Conservation (phyloP, 768 basidiomycete genomes). For the Rhodosporidiobolus odoratus region DNA sequence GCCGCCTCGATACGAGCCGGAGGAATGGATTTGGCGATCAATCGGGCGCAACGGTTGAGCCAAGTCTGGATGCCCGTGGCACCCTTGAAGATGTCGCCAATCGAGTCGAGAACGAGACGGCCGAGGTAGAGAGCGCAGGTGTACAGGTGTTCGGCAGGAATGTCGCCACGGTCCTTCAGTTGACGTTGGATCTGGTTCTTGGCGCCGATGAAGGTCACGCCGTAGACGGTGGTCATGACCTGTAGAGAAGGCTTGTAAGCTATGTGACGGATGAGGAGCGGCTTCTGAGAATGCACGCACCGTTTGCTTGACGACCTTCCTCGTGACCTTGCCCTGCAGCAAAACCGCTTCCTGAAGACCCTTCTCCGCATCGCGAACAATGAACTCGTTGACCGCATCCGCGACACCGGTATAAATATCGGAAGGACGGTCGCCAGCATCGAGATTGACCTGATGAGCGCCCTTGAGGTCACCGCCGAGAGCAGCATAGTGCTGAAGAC, state of each 20-base stretch:
- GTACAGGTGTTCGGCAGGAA: constrained; percentile 71
- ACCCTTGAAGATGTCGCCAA: constrained; percentile 88
- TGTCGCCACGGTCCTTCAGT: constrained; percentile 66
- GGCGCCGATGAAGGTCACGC: constrained; percentile 92
- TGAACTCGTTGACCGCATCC: constrained; percentile 67
- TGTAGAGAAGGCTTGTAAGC: constrained; percentile 40
- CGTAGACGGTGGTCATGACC: constrained; percentile 99
- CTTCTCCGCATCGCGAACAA: constrained; percentile 49
- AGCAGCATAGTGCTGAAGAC: constrained; percentile 96
- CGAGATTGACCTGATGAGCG: constrained; percentile 84
- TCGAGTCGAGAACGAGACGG: constrained; percentile 68
- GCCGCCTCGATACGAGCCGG: constrained; percentile 50
- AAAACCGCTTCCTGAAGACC: constrained; percentile 55
- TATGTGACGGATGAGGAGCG: not conserved
- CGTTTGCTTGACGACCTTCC: constrained; percentile 98
- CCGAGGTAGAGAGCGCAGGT: constrained; percentile 70
- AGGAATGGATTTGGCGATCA: constrained; percentile 82
- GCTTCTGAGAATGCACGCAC: constrained; percentile 49
- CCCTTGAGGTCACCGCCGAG: constrained; percentile 86
- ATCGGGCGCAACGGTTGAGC: constrained; percentile 73
- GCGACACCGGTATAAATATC: constrained; percentile 95
- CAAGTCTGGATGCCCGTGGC: constrained; percentile 86
- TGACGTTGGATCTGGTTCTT: constrained; percentile 90
- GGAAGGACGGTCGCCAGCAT: constrained; percentile 71
- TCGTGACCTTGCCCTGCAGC: constrained; percentile 68